Percentiles rank a stretch among this genome's conserved stretches.
phyloP scores from a whole-genome alignment of 164 flowering plant genomes.

The Umbilicus rupestris region DNA sequence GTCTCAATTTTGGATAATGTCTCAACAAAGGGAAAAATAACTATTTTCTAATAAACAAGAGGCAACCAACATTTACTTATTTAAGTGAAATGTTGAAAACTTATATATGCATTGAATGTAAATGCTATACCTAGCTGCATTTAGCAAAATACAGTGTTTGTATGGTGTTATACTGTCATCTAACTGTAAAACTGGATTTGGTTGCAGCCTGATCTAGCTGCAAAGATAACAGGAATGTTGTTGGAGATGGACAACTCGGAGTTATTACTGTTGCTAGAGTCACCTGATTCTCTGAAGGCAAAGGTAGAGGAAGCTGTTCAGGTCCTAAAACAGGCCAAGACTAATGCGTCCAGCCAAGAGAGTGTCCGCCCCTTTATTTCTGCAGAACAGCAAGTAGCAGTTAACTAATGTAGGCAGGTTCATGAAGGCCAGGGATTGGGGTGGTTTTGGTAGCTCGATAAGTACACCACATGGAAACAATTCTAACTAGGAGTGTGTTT shows the following conservation, averaged over 20 bases:
- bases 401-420: slow-evolving; percentile 23
- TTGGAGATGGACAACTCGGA: slow-evolving; percentile 90
- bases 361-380: slow-evolving; percentile 41
- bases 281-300: slow-evolving; percentile 57
- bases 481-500: too few relatives aligned
- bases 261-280: slow-evolving; percentile 60
- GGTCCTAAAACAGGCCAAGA: slow-evolving; percentile 58
- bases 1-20: neutral
- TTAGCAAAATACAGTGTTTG: too few relatives aligned
- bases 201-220: slow-evolving; percentile 62
- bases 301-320: slow-evolving; percentile 78
- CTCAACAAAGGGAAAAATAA: neutral
- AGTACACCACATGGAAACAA: too few relatives aligned
- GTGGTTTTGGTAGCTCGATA: too few relatives aligned
- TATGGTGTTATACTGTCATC: neutral
- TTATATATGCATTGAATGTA: too few relatives aligned
- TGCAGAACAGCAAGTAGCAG: slow-evolving; percentile 41
- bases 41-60: too few relatives aligned
- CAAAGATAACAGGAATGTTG: slow-evolving; percentile 85
- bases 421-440: neutral
- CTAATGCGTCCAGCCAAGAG: slow-evolving; percentile 36
- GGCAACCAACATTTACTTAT: too few relatives aligned
- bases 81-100: too few relatives aligned
- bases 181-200: neutral
- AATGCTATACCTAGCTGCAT: too few relatives aligned